Evolutionary conservation across 208 protist species (phyloP).

Genomic region (Acanthamoeba culbertsoni): DNA sequence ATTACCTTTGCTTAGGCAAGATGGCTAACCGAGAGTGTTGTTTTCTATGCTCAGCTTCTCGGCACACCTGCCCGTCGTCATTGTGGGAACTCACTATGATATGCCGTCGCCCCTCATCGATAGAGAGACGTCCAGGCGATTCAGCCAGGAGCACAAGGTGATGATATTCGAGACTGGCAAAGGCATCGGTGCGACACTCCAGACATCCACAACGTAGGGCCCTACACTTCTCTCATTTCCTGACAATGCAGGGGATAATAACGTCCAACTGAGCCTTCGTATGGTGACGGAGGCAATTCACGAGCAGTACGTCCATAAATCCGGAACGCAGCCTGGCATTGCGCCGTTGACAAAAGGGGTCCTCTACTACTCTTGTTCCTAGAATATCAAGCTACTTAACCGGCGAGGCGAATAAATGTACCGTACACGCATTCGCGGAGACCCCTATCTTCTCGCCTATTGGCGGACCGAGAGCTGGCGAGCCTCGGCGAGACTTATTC

Average conservation of each 20-base stretch:
- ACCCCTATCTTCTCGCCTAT: too few species aligned
- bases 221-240: background rate
- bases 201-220: background rate
- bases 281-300: conserved; percentile 41
- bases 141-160: background rate
- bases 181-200: background rate
- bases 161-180: conserved; percentile 29
- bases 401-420: too few species aligned
- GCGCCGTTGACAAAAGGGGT: background rate
- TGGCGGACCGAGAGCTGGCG: too few species aligned
- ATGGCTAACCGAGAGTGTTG: background rate
- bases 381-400: too few species aligned
- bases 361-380: background rate
- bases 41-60: background rate
- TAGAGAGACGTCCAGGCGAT: background rate
- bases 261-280: conserved; percentile 31
- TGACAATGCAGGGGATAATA: background rate
- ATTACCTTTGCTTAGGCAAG: background rate
- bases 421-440: too few species aligned
- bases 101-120: background rate
- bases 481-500: too few species aligned
- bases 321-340: background rate
- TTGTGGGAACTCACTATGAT: conserved; percentile 26
- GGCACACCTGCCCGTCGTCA: background rate
- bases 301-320: conserved; percentile 13